These are phyloP conservation scores for Fomitopsis schrenkii DNA, from an alignment of 1,284 basidiomycete species.

Conservation along the genomic window DNA sequence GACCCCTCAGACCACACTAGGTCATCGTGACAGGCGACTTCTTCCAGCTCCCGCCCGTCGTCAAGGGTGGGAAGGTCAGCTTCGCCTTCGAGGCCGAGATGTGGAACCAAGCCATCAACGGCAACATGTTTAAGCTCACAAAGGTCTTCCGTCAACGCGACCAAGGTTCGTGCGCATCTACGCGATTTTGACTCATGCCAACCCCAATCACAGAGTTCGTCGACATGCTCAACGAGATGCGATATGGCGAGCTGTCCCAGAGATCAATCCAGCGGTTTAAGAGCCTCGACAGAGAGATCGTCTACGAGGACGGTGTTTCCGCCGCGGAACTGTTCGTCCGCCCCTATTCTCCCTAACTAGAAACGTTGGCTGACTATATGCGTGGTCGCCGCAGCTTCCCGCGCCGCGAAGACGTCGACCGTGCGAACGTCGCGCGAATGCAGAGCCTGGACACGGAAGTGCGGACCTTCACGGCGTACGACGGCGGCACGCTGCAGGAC, in stretches of 20 bases:
- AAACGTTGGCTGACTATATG: background rate
- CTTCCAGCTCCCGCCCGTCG: constrained; percentile 91
- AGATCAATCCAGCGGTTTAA: constrained; percentile 61
- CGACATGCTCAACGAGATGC: constrained; percentile 90
- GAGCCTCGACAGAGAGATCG: constrained; percentile 50
- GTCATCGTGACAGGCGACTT: constrained; percentile 89
- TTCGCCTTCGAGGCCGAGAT: constrained; percentile 85
- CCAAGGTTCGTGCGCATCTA: constrained; percentile 35
- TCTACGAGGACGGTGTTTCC: constrained; percentile 69
- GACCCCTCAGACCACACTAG: constrained; percentile 30
- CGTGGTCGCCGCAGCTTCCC: constrained; percentile 39
- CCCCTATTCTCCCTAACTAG: constrained; percentile 40
- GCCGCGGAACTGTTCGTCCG: constrained; percentile 74
- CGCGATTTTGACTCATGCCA: background rate
- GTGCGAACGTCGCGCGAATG: constrained; percentile 69
- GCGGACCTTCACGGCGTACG: constrained; percentile 37
- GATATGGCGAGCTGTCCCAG: constrained; percentile 67
- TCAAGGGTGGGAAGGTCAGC: constrained; percentile 39
- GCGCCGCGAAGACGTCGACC: constrained; percentile 82
- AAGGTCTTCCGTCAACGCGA: constrained; percentile 68
- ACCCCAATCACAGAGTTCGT: constrained; percentile 60
- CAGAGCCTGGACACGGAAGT: constrained; percentile 26
- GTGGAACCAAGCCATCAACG: constrained; percentile 61
- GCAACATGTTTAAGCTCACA: constrained; percentile 51
- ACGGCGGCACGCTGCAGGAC: constrained; percentile 45